Evolutionary conservation across 345 rosid species (phyloP).

Genomic region (Linum usitatissimum): DNA sequence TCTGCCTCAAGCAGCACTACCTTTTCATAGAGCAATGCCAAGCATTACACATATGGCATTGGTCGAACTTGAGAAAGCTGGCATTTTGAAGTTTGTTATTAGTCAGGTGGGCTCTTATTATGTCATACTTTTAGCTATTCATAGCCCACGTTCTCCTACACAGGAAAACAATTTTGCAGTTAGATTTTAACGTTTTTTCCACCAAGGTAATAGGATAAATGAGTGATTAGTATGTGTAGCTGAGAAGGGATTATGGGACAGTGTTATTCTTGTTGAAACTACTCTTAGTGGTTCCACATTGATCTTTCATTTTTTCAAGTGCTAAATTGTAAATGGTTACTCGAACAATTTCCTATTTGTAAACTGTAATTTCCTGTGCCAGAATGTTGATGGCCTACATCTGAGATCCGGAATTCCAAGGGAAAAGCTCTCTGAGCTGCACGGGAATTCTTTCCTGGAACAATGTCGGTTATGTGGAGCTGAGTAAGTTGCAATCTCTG

Average conservation of each 20-base stretch:
- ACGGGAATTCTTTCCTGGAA: constrained; percentile 95
- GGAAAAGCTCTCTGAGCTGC: constrained; percentile 89
- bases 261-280: too few relatives aligned
- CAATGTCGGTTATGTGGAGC: constrained; percentile 67
- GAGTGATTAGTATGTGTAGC: too few relatives aligned
- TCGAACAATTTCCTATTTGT: neutral
- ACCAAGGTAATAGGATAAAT: neutral
- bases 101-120: constrained; percentile 51
- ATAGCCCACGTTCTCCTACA: neutral
- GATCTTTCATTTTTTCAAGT: neutral
- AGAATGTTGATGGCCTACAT: constrained; percentile 97
- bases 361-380: neutral
- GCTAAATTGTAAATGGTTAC: neutral
- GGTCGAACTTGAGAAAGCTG: constrained; percentile 85
- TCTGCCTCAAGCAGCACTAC: constrained; percentile 81
- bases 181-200: neutral
- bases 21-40: constrained; percentile 96
- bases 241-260: too few relatives aligned
- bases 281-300: too few relatives aligned
- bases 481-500: constrained; percentile 37
- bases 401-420: constrained; percentile 98
- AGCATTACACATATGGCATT: constrained; percentile 95
- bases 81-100: constrained; percentile 70
- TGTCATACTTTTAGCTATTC: constrained; percentile 1
- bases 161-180: neutral